Percentiles rank a stretch among this genome's conserved stretches.
Evolutionary conservation across 2,329 filamentous ascomycete species (phyloP).

Genomic region (Cladophialophora immunda): DNA sequence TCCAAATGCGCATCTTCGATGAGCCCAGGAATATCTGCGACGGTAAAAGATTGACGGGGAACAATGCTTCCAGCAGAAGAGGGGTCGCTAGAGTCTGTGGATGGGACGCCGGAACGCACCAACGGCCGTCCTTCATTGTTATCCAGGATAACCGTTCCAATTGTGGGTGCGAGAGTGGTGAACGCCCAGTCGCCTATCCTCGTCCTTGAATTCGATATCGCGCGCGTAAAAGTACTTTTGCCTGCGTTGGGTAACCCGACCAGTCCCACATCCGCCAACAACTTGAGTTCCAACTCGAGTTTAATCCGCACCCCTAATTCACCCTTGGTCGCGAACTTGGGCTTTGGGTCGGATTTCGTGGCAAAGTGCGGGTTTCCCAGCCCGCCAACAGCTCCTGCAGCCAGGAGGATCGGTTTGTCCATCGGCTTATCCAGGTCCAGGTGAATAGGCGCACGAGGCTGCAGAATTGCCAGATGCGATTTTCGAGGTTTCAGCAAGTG

Average conservation of each 20-base stretch:
- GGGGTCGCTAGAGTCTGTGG: neutral
- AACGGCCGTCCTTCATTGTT: constrained; percentile 79
- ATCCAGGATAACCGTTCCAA: constrained; percentile 94
- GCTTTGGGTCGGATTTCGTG: constrained; percentile 75
- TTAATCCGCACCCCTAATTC: constrained; percentile 80
- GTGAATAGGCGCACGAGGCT: constrained; percentile 76
- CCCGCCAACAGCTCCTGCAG: constrained; percentile 86
- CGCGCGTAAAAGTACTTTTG: constrained; percentile 89
- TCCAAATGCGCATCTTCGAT: constrained; percentile 94
- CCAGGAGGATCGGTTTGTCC: constrained; percentile 82
- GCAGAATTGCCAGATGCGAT: constrained; percentile 67
- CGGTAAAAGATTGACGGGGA: constrained; percentile 81
- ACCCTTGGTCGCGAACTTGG: constrained; percentile 88
- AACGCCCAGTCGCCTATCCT: constrained; percentile 96
- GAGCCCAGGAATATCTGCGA: constrained; percentile 94
- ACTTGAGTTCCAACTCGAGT: constrained; percentile 88
- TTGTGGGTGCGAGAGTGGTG: constrained; percentile 92
- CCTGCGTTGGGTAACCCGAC: constrained; percentile 96
- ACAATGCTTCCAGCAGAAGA: constrained; percentile 51
- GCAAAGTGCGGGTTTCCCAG: constrained; percentile 94
- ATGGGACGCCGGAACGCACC: constrained; percentile 53
- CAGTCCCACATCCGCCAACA: constrained; percentile 92
- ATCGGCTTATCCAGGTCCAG: constrained; percentile 80
- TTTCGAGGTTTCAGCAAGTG: constrained; percentile 54
- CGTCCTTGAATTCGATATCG: constrained; percentile 86